Evolutionary conservation across 192 early-diverging fungal species (phyloP).

Genomic region (Coemansia guatemalensis): DNA sequence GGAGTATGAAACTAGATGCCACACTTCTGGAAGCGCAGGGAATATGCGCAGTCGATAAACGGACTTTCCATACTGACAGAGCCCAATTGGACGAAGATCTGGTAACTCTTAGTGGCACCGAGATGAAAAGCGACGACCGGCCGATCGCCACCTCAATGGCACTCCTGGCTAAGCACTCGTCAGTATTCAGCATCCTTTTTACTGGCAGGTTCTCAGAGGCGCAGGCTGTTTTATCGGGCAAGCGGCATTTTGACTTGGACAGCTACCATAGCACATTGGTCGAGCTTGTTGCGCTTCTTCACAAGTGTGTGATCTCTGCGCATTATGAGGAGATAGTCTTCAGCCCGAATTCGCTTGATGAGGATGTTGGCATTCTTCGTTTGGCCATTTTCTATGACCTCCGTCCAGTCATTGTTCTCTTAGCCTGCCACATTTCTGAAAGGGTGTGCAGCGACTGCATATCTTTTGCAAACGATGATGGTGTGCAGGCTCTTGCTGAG

Average conservation of each 20-base stretch:
- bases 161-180: slow-evolving; percentile 21
- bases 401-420: slow-evolving; percentile 14
- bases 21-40: neutral
- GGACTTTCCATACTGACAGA: neutral
- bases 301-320: slow-evolving; percentile 5
- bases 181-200: slow-evolving; percentile 38
- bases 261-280: slow-evolving; percentile 17
- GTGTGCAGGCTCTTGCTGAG: slow-evolving; percentile 8
- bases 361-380: slow-evolving; percentile 8
- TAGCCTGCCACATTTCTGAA: slow-evolving; percentile 16
- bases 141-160: slow-evolving; percentile 10
- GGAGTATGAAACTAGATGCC: neutral
- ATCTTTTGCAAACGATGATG: neutral
- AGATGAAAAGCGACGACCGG: neutral
- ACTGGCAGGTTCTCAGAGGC: slow-evolving; percentile 33
- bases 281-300: slow-evolving; percentile 17
- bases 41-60: neutral
- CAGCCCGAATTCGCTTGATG: neutral
- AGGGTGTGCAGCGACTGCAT: neutral
- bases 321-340: neutral
- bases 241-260: slow-evolving; percentile 9
- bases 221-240: neutral
- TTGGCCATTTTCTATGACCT: slow-evolving; percentile 31
- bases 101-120: slow-evolving; percentile 8
- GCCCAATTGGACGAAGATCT: neutral